These are phyloP conservation scores for Claviceps arundinis DNA, from an alignment of 2,329 filamentous ascomycete species.

Conservation along the genomic window DNA sequence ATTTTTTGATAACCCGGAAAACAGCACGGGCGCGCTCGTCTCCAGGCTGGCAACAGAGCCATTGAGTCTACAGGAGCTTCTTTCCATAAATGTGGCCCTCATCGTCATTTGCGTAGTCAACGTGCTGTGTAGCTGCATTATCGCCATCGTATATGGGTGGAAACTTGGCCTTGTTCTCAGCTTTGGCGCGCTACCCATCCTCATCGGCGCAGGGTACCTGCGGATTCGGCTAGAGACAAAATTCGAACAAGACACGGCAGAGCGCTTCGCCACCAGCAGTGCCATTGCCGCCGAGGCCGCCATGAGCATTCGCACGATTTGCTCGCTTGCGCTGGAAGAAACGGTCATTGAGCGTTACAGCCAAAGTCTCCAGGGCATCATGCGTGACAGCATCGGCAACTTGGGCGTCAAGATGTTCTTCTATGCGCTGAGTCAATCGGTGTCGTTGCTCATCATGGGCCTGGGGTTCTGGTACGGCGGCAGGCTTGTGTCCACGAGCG, in stretches of 20 bases:
- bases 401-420: slow-evolving; percentile 27
- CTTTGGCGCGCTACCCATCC: slow-evolving; percentile 30
- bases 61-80: slow-evolving; percentile 35
- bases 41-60: slow-evolving; percentile 25
- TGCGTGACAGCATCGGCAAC: slow-evolving; percentile 15
- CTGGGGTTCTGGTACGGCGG: slow-evolving; percentile 30
- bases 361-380: slow-evolving; percentile 18
- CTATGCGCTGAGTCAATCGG: slow-evolving; percentile 27
- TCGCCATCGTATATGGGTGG: slow-evolving; percentile 34
- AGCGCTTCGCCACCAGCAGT: slow-evolving; percentile 32
- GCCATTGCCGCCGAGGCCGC: slow-evolving; percentile 36
- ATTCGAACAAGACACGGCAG: slow-evolving; percentile 30
- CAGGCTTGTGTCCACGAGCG: slow-evolving; percentile 26
- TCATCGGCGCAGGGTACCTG: slow-evolving; percentile 31
- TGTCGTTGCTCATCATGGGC: slow-evolving; percentile 25
- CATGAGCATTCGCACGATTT: slow-evolving; percentile 34
- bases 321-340: slow-evolving; percentile 32
- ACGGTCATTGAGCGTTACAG: slow-evolving; percentile 26
- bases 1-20: slow-evolving; percentile 27
- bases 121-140: slow-evolving; percentile 28
- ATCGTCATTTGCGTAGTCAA: slow-evolving; percentile 34
- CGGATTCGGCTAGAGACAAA: slow-evolving; percentile 35
- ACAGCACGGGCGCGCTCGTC: slow-evolving; percentile 26
- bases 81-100: slow-evolving; percentile 34
- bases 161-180: slow-evolving; percentile 35